Evolutionary conservation across 352 stramenopile genomes (phyloP), one percentile per base, ranked within the genome.

Genomic region (Pythium dissotocum): DNA sequence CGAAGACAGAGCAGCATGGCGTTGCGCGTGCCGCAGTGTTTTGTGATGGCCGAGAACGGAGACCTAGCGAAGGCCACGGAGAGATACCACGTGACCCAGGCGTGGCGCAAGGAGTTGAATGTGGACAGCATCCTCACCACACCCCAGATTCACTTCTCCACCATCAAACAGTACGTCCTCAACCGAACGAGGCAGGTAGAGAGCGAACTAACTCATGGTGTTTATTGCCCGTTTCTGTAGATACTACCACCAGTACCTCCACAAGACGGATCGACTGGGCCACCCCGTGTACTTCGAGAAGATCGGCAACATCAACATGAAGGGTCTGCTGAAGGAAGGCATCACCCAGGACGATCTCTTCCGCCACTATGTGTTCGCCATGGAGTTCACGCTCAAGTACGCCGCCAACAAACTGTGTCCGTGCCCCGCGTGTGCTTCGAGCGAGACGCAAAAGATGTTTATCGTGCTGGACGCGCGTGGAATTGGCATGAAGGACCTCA

Each of bases 361-460:
- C 54, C 75, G 70, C n/a, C 85, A 96, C 61, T 95, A 94, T 72
- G 76, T 94, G 60, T 93, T 94, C 57, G 70, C 80, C 24, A 94
- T 93, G 75, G 87, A 96, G 76, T 95, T 93, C 65, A 85, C 83
- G 7, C 60, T 95, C 58, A 92, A 89, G 71, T 93, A 90, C 57
- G 82, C 82, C 14, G 82, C 85, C 9, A 77, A 85, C 24, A 64
- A 82, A 52, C 58, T 77, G 30, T 95, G 87, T 59, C 28, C 58
- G 14, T 94, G 86, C 52, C 59, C 80, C 0, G 78, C 81, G 0
- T 94, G 85, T 44, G 78, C 70, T 2, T 51, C 76, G 7, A 93
- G 85, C 33, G 76, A 93, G 18, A 91, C 77, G 1, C 80, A 90
- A 32, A 94, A 94, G 62, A 62, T 95, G 48, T 87, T 83, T 35